Evolutionary conservation across 1,284 basidiomycete genomes (phyloP).

Genomic region (Mycena citricolor): DNA sequence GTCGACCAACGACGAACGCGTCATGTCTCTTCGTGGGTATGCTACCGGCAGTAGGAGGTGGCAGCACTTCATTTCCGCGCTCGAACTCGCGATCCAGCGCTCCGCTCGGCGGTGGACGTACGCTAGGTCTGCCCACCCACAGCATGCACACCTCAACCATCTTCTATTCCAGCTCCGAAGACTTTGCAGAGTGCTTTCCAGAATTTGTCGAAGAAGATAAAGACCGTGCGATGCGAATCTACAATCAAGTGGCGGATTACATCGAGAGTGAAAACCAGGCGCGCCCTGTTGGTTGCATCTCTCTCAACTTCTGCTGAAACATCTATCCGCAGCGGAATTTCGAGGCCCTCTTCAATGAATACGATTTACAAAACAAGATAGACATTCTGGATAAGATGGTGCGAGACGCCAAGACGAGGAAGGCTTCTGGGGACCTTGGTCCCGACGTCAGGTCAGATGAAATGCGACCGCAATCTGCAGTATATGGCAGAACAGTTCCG

Average conservation of each 20-base stretch:
- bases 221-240: conserved; percentile 63
- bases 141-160: neutral
- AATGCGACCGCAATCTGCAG: conserved; percentile 10
- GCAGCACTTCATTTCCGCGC: conserved; percentile 71
- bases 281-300: conserved; percentile 23
- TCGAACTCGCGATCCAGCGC: conserved; percentile 72
- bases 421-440: conserved; percentile 25
- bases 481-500: conserved; percentile 13
- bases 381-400: conserved; percentile 69
- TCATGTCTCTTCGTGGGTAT: conserved; percentile 36
- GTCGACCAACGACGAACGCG: neutral
- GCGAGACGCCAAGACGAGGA: conserved; percentile 66
- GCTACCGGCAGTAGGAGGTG: conserved; percentile 62
- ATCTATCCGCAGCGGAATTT: conserved; percentile 39
- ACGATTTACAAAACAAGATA: conserved; percentile 63
- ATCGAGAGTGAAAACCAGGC: conserved; percentile 68
- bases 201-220: conserved; percentile 73
- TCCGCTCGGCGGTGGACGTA: conserved; percentile 82
- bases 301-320: neutral
- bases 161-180: conserved; percentile 66
- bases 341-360: conserved; percentile 62
- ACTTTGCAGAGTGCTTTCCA: conserved; percentile 76
- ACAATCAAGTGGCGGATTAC: conserved; percentile 64
- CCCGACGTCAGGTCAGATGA: conserved; percentile 16
- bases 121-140: conserved; percentile 32